Percentiles rank a stretch among this genome's conserved stretches.
These are phyloP conservation scores for Gentiana macrophylla DNA, from an alignment of 257 asterid species.

Conservation along the genomic window DNA sequence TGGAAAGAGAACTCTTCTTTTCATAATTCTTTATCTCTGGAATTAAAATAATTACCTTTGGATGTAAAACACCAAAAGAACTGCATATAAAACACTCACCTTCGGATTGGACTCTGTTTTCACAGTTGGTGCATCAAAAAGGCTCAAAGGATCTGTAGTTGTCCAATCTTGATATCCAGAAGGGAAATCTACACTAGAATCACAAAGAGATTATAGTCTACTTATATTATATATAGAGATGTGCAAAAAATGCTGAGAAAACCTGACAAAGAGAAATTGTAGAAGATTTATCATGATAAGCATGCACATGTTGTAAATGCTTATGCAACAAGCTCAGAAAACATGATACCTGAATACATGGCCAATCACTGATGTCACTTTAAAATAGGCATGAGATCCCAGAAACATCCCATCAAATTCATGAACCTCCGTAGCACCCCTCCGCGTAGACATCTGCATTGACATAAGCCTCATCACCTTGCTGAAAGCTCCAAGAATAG, in stretches of 20 bases:
- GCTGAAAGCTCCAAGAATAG: not conserved
- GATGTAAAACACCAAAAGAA: constrained; percentile 2
- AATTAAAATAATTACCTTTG: constrained; percentile 1
- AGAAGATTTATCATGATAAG: not conserved
- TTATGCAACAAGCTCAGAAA: not conserved
- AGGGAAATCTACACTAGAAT: constrained; percentile 74
- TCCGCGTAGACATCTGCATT: constrained; percentile 68
- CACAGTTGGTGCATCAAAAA: constrained; percentile 68
- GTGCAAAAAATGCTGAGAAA: not conserved
- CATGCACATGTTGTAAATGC: no score
- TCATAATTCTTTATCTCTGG: no score
- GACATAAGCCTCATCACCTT: constrained; percentile 1
- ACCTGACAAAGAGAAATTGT: not conserved
- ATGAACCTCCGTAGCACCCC: constrained; percentile 82
- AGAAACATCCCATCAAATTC: constrained; percentile 74
- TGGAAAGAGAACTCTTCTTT: no score
- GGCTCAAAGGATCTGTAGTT: constrained; percentile 69
- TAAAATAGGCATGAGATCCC: constrained; percentile 57
- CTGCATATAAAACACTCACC: constrained; percentile 25
- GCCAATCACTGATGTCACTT: constrained; percentile 92
- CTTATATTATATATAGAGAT: not conserved
- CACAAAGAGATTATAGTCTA: constrained; percentile 21
- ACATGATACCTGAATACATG: constrained; percentile 79
- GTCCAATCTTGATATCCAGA: constrained; percentile 83
- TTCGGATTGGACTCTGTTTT: constrained; percentile 72